These are phyloP conservation scores for Candida cerambycidarum DNA, from an alignment of 805 yeast genomes.

Conservation along the genomic window DNA sequence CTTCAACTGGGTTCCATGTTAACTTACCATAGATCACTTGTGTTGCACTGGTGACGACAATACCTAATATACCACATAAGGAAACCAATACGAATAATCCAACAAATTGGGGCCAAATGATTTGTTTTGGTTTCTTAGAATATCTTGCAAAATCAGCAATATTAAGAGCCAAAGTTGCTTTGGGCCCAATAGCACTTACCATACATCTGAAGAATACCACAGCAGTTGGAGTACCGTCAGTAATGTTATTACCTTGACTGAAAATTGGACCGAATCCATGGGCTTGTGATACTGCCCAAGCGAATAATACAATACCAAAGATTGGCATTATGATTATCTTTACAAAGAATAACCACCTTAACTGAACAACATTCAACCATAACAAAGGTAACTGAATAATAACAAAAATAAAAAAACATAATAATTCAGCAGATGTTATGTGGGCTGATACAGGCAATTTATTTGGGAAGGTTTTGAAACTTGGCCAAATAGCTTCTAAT, in stretches of 20 bases:
- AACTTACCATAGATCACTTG: slow-evolving; percentile 12
- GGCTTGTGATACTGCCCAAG: slow-evolving; percentile 26
- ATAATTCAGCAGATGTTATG: slow-evolving; percentile 14
- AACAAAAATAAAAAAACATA: slow-evolving; percentile 12
- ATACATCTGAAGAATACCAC: slow-evolving; percentile 15
- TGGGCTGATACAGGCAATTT: slow-evolving; percentile 20
- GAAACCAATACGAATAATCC: slow-evolving; percentile 14
- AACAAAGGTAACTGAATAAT: slow-evolving; percentile 20
- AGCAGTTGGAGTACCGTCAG: slow-evolving; percentile 12
- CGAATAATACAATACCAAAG: slow-evolving; percentile 30
- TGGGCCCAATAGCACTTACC: slow-evolving; percentile 14
- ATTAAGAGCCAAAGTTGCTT: slow-evolving; percentile 15
- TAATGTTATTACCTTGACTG: slow-evolving; percentile 7
- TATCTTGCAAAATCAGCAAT: slow-evolving; percentile 16
- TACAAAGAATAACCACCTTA: slow-evolving; percentile 23
- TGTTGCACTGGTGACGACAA: slow-evolving; percentile 16
- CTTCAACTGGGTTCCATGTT: slow-evolving; percentile 37
- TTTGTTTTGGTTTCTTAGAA: slow-evolving; percentile 11
- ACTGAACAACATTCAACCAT: slow-evolving; percentile 28
- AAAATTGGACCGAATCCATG: slow-evolving; percentile 26
- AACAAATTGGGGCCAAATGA: slow-evolving; percentile 12
- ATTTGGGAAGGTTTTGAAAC: slow-evolving; percentile 18
- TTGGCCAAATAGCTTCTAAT: slow-evolving; percentile 16
- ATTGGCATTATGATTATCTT: slow-evolving; percentile 25
- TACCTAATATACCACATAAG: slow-evolving; percentile 14